Evolutionary conservation across 2,329 filamentous ascomycete genomes (phyloP).

Genomic region (Botrytis byssoidea): DNA sequence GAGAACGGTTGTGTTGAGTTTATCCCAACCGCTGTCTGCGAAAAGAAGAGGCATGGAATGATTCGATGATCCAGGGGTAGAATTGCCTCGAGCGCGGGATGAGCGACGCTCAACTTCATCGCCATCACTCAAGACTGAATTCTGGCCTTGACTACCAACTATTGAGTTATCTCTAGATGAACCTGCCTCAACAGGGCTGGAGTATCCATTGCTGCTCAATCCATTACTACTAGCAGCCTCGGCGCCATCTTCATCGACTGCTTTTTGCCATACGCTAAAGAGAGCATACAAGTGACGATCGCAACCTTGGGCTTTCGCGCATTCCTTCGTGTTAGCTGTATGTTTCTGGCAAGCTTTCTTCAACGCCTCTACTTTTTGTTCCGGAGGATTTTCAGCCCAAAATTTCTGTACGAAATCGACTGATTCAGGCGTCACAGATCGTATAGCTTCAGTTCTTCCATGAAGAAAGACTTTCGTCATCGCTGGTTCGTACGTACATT

Average conservation of each 20-base stretch:
- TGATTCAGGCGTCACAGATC: constrained; percentile 78
- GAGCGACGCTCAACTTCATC: constrained; percentile 23
- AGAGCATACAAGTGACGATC: constrained; percentile 93
- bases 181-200: constrained; percentile 52
- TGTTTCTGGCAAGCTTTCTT: constrained; percentile 82
- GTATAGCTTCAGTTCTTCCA: constrained; percentile 89
- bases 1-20: constrained; percentile 88
- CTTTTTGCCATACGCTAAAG: constrained; percentile 91
- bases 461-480: constrained; percentile 97
- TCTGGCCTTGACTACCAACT: constrained; percentile 53
- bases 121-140: constrained; percentile 46
- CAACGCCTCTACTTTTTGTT: constrained; percentile 82
- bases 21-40: constrained; percentile 87
- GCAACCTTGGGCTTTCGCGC: constrained; percentile 85
- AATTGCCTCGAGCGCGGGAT: constrained; percentile 49
- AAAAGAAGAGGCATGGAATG: constrained; percentile 74
- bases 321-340: constrained; percentile 74
- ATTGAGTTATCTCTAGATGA: constrained; percentile 49
- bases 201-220: constrained; percentile 59
- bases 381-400: constrained; percentile 84
- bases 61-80: constrained; percentile 50
- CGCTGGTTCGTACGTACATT: constrained; percentile 95
- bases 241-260: constrained; percentile 68
- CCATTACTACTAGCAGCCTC: constrained; percentile 46
- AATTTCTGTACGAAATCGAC: constrained; percentile 90